Conservation (phyloP, 352 stramenopile species). For the Thraustotheca clavata region DNA sequence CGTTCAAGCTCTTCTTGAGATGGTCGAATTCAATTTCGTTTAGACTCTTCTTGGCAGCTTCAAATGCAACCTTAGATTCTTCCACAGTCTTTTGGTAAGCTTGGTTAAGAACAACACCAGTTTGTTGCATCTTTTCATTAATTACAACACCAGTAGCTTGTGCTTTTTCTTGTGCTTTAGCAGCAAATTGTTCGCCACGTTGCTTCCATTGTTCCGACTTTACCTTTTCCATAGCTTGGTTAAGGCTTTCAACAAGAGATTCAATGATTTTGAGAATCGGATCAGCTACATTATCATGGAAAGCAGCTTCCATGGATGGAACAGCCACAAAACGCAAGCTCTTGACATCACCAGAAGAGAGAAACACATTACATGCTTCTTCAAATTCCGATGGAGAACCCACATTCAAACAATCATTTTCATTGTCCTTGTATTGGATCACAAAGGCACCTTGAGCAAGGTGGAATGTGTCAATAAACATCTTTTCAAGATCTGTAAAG, state of each 20-base stretch:
- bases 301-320: constrained; percentile 3
- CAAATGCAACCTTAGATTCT: constrained; percentile 19
- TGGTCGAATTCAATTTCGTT: constrained; percentile 28
- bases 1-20: constrained; percentile 52
- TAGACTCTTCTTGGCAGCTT: constrained; percentile 20
- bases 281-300: constrained; percentile 17
- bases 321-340: constrained; percentile 20
- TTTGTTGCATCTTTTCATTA: constrained; percentile 11
- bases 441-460: constrained; percentile 3
- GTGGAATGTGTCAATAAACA: constrained; percentile 10
- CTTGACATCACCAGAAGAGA: not conserved
- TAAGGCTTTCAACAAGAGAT: constrained; percentile 12
- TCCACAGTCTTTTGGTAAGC: constrained; percentile 18
- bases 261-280: constrained; percentile 20
- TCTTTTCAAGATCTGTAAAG: constrained; percentile 3
- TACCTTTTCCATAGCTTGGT: constrained; percentile 21
- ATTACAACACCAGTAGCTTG: not conserved
- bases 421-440: constrained; percentile 21
- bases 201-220: constrained; percentile 11
- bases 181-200: constrained; percentile 2
- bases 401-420: constrained; percentile 11
- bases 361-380: constrained; percentile 12
- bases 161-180: constrained; percentile 8
- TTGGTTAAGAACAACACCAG: constrained; percentile 10
- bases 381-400: constrained; percentile 5